These are phyloP conservation scores for Hypericum perforatum DNA, from an alignment of 345 rosid genomes.

Conservation along the genomic window DNA sequence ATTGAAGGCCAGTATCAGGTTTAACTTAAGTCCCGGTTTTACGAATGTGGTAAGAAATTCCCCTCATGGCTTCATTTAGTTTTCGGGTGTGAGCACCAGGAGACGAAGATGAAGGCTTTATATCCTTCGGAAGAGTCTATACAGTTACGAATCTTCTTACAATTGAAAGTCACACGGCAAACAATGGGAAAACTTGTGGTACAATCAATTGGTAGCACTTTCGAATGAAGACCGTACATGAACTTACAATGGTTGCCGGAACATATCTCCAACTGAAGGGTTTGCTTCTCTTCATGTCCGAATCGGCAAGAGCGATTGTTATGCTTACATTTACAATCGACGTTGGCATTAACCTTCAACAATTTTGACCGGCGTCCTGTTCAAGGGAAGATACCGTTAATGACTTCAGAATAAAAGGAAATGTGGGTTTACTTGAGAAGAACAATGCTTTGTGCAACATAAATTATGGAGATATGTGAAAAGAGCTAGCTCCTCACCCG, in stretches of 20 bases:
- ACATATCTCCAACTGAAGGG: too few species aligned
- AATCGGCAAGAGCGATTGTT: too few species aligned
- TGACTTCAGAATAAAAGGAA: background rate
- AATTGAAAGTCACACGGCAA: too few species aligned
- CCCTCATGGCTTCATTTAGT: slow-evolving; percentile 40
- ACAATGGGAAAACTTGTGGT: too few species aligned
- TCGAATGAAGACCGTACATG: too few species aligned
- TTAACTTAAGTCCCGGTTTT: slow-evolving; percentile 23
- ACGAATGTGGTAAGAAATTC: slow-evolving; percentile 43
- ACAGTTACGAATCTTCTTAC: too few species aligned
- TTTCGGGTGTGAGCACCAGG: slow-evolving; percentile 28
- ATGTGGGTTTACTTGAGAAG: background rate
- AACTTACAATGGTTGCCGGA: too few species aligned
- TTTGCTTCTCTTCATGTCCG: too few species aligned
- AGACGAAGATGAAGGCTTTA: slow-evolving; percentile 19
- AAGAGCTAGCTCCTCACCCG: slow-evolving; percentile 39
- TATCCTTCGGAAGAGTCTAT: too few species aligned
- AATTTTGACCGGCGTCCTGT: slow-evolving; percentile 75
- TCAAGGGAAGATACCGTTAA: slow-evolving; percentile 6
- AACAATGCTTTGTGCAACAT: background rate
- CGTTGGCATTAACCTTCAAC: slow-evolving; percentile 48
- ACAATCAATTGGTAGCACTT: too few species aligned
- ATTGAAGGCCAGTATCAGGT: too few species aligned
- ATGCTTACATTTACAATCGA: too few species aligned
- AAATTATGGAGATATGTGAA: background rate